Base-by-base conservation (phyloP, 2,329 filamentous ascomycete genomes). In the Diaporthe sp. region DNA sequence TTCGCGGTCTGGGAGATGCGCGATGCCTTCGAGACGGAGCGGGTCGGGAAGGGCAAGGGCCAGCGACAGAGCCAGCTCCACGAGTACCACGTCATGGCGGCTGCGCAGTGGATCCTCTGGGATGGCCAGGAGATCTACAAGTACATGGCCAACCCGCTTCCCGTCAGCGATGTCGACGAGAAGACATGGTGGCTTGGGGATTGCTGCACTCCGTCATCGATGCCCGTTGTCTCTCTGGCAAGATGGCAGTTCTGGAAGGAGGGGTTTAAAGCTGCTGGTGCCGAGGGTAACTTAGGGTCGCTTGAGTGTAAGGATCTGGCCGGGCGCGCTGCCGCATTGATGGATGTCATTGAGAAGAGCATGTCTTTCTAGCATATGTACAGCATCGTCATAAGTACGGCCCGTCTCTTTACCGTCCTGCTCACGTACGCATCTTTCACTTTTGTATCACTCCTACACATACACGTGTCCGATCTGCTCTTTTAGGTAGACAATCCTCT, bases 221-320 rank as follows among this genome's bases (percentile, higher is more conserved):
- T 44, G 37, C n/a, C n/a, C n/a, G 58, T 63, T 20, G 39, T 63
- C 37, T 63, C 58, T 28, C n/a, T 63, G 39, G 58, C 37, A 8
- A 63, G 58, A 25, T 63, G 58, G 58, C 58, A 63, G 58, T 17
- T 63, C 37, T 63, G 58, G 58, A 63, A 44, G 37, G 39, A 44
- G 39, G 58, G 58, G 8, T 63, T 63, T 39, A 28, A 22, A 17
- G 58, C n/a, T 44, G 58, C 58, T 63, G 58, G 2, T 7, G 22
- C 34, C 17, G 37, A 42, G 37, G 22, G n/a, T 1, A 13, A 7
- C 7, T 3, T 5, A 44, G 58, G 58, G 6, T 63, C 37, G n/a
- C 13, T 31, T 20, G 58, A 63, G n/a, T 44, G 13, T 6, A 44
- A 63, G 39, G 39, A 63, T 4, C 37, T 63, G 37, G n/a, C 58